Evolutionary conservation across 805 yeast genomes (phyloP).

Genomic region (Yarrowia divulgata): DNA sequence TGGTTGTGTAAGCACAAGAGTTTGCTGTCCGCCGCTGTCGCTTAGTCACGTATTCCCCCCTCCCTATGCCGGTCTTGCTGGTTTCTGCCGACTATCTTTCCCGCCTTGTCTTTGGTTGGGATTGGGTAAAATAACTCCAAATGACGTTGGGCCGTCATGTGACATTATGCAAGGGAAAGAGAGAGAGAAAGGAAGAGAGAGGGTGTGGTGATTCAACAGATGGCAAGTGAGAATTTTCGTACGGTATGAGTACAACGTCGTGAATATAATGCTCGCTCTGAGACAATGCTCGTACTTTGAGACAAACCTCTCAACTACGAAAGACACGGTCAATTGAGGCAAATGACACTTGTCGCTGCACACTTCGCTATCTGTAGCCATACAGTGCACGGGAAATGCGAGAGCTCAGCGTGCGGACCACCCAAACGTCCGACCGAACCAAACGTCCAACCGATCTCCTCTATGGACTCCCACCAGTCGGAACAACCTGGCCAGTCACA

Average conservation of each 20-base stretch:
- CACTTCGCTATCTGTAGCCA: conserved; percentile 1
- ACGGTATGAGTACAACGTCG: no score
- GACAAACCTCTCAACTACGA: no score
- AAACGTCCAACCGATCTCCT: no score
- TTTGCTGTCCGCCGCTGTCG: no score
- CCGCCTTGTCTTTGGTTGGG: background rate
- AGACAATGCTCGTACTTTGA: no score
- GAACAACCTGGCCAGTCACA: conserved; percentile 13
- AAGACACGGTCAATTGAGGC: background rate
- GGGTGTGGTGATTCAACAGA: background rate
- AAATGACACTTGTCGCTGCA: background rate
- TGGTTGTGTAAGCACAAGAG: no score
- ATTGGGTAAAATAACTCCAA: background rate
- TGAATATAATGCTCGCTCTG: no score
- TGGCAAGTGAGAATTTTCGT: no score
- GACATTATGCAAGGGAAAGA: conserved; percentile 20
- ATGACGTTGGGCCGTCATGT: conserved; percentile 11
- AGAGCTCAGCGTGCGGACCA: no score
- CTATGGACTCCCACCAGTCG: conserved; percentile 4
- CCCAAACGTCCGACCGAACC: no score
- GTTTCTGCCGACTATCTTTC: background rate
- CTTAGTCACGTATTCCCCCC: background rate
- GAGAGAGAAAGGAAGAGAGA: no score
- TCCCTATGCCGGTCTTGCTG: background rate
- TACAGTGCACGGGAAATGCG: conserved; percentile 4